These are phyloP conservation scores for Staphylotrichum longicolle DNA, from an alignment of 495 filamentous ascomycete species.

Conservation along the genomic window DNA sequence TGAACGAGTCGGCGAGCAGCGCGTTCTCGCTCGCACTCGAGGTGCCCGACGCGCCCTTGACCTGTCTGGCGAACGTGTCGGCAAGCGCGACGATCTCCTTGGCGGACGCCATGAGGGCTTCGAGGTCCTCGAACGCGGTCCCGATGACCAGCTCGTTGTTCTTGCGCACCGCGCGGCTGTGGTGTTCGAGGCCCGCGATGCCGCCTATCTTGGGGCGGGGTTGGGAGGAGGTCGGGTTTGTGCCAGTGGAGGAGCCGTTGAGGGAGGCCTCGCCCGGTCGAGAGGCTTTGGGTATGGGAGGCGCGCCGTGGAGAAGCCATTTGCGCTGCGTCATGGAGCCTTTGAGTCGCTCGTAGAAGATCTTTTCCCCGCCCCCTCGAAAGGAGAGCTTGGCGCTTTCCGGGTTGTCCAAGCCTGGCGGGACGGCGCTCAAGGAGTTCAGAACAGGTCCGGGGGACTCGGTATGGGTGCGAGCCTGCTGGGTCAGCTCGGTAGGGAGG, in stretches of 20 bases:
- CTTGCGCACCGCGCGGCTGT: slow-evolving; percentile 74
- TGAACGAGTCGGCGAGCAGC: slow-evolving; percentile 77
- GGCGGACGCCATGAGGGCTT: slow-evolving; percentile 93
- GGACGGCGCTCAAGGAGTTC: slow-evolving; percentile 36
- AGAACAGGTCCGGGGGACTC: slow-evolving; percentile 72
- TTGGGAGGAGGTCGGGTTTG: slow-evolving; percentile 23
- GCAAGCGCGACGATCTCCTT: slow-evolving; percentile 94
- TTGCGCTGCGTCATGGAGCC: slow-evolving; percentile 85
- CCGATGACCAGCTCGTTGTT: slow-evolving; percentile 94
- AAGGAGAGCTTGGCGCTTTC: slow-evolving; percentile 92
- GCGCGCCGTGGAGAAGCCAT: slow-evolving; percentile 91
- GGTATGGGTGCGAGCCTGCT: slow-evolving; percentile 53
- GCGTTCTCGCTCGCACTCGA: slow-evolving; percentile 62
- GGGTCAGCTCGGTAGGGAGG: slow-evolving; percentile 41
- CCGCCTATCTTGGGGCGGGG: slow-evolving; percentile 66
- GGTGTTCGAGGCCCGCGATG: slow-evolving; percentile 87
- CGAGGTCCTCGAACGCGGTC: slow-evolving; percentile 92
- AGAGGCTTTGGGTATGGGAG: slow-evolving; percentile 78
- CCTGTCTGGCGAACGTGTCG: slow-evolving; percentile 76
- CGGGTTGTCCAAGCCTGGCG: slow-evolving; percentile 52
- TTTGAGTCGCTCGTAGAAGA: slow-evolving; percentile 86
- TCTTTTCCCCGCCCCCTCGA: slow-evolving; percentile 80
- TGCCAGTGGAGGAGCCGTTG: slow-evolving; percentile 34
- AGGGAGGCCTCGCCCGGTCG: slow-evolving; percentile 33
- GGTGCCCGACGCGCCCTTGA: slow-evolving; percentile 49